Evolutionary conservation across 768 basidiomycete genomes (phyloP), one percentile per base, ranked within the genome.

Genomic region (Leccinum aurantiacum): DNA sequence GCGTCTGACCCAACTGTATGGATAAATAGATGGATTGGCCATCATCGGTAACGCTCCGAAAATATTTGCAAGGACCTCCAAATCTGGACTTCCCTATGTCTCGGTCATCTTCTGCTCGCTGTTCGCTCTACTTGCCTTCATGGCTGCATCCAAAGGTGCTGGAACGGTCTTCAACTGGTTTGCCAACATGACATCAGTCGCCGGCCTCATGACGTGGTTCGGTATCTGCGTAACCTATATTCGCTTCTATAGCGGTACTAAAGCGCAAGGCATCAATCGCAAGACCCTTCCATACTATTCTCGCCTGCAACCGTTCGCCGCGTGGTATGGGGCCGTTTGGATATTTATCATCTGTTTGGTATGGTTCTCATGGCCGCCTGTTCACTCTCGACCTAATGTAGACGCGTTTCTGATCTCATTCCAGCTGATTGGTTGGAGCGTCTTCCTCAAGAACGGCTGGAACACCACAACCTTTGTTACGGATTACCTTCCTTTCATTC

Each of bases 161-260:
- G 89, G 88, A 38, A 79, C 70, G 29, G 93, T 93, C 41, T 97
- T 97, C 69, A 69, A 67, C 35, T 95, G 90, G 90, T 88, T 95
- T 65, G 71, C 86, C 41, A 89, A 88, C 74, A 85, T 91, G 86
- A 88, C 89, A 8, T 61, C 91, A 44, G 73, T 83, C 49, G 76
- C 80, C 33, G 85, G 85, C 19, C 77, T 94, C 29, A 80, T 91
- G 78, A 88, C 89, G 6, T 93, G 92, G 92, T 85, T 86, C 62
- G 88, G 85, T 54, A 93, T 94, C 69, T 80, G 77, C 57, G 35
- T 92, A 56, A 89, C 88, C 14, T 93, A 91, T 70, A 63, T 91
- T 58, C 88, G 95, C 52, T 97, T 97, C 82, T 82, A 93, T 73
- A 72, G 80, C 19, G 96, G 93, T 59, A 68, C 89, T 76, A 87